phyloP scores from a whole-genome alignment of 2,329 filamentous ascomycete genomes.

The Monilinia polystroma region DNA sequence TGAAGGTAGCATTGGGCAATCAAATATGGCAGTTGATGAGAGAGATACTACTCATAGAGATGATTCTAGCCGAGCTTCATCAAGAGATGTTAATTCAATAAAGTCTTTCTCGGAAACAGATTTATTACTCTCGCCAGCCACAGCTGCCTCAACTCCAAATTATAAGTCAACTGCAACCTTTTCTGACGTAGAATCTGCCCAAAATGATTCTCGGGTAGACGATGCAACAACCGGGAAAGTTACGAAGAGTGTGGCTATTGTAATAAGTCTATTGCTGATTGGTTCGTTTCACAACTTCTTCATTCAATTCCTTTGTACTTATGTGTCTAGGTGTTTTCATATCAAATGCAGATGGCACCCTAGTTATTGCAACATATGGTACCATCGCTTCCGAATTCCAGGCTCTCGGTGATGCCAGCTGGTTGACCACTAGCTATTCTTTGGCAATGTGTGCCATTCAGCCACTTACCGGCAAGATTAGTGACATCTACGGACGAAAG shows the following conservation, averaged over 20 bases:
- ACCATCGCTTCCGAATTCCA: conserved; percentile 61
- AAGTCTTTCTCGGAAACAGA: conserved; percentile 20
- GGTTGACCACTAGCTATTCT: conserved; percentile 62
- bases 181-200: conserved; percentile 15
- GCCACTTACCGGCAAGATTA: conserved; percentile 69
- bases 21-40: conserved; percentile 15
- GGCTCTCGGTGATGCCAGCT: conserved; percentile 55
- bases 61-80: conserved; percentile 15
- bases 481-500: conserved; percentile 70
- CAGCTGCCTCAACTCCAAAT: conserved; percentile 18
- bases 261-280: conserved; percentile 32
- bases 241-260: conserved; percentile 18
- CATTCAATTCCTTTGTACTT: not conserved
- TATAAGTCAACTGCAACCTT: conserved; percentile 22
- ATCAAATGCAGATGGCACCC: conserved; percentile 60
- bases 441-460: conserved; percentile 74
- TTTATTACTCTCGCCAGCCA: conserved; percentile 18
- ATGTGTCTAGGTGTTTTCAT: conserved; percentile 58
- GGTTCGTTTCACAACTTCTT: conserved; percentile 22
- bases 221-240: not conserved
- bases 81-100: conserved; percentile 2
- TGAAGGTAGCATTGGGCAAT: not conserved
- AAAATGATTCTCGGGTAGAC: not conserved
- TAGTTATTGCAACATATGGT: conserved; percentile 66
- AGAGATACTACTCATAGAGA: conserved; percentile 5